Base-by-base conservation (phyloP, 345 rosid species). In the Iberis pinnata region DNA sequence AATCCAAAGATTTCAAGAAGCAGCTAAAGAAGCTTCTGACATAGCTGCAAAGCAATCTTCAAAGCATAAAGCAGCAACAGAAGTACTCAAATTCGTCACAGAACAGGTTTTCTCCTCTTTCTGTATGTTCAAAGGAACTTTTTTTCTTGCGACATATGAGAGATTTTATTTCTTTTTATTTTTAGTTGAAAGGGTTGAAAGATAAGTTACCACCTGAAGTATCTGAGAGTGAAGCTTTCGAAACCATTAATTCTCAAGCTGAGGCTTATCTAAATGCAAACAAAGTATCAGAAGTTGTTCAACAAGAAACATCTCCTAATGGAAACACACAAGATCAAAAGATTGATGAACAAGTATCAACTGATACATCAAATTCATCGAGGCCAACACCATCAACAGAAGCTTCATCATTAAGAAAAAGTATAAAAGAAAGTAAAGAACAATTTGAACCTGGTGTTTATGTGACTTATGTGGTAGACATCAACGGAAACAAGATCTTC, bases 391-490 rank as follows among this genome's bases (percentile, higher is more conserved):
- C 59, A 44, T 52, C 60, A 1, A 46, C 69, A 25, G 56, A 71
- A 44, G 39, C 73, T 7, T 26, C 43, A 0, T 43, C 78, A 1
- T 40, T 49, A 3, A 76, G 63, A 51, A 47, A 43, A 18, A 78
- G 76, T 38, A 75, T 68, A 46, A 64, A 56, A 13, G 95, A 85
- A 73, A 62, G 59, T 44, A 83, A 73, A 4, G 97, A 88, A 67
- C 98, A 88, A 53, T 88, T 83, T 51, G 97, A 92, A 61, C 88
- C 86, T 31, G 95, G 98, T 42, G 98, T 92, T 42, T 92, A 85
- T 57, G 73, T 92, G 16, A 88, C 96, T 43, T 78, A 70, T 24
- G 67, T 77, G 45, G 69, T 55, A 16, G 78, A 70, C 63, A 69
- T 53, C 22, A 76, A 66, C 36, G 97, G 96, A 7, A 61, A 66